These are phyloP conservation scores for Fusarium bulbicola DNA, from an alignment of 2,329 filamentous ascomycete species.

Conservation along the genomic window DNA sequence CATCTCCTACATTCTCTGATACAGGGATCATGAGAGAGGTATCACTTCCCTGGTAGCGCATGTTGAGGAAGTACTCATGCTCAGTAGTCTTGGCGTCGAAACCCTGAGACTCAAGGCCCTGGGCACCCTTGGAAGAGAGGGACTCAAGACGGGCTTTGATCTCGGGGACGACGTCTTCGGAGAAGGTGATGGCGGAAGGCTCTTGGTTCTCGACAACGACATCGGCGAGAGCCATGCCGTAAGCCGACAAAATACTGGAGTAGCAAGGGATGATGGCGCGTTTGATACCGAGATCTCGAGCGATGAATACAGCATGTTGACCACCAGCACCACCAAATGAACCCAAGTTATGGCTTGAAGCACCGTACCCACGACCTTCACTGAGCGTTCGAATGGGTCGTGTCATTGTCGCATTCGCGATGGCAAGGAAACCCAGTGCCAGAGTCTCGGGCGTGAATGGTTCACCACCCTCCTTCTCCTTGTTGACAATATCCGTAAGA, in stretches of 20 bases:
- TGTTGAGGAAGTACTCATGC: slow-evolving; percentile 54
- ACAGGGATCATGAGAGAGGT: slow-evolving; percentile 53
- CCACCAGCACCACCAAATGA: slow-evolving; percentile 51
- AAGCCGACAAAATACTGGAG: slow-evolving; percentile 57
- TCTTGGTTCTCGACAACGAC: slow-evolving; percentile 54
- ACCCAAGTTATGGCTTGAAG: slow-evolving; percentile 39
- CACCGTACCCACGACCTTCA: slow-evolving; percentile 43
- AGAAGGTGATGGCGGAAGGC: slow-evolving; percentile 47
- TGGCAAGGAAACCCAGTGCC: slow-evolving; percentile 77
- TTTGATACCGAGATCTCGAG: slow-evolving; percentile 53
- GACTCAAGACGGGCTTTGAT: slow-evolving; percentile 36
- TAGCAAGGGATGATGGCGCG: slow-evolving; percentile 56
- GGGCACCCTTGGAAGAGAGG: slow-evolving; percentile 33
- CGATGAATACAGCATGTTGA: slow-evolving; percentile 56
- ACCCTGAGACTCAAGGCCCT: slow-evolving; percentile 44
- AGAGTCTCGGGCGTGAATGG: slow-evolving; percentile 36
- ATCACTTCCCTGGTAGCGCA: slow-evolving; percentile 56
- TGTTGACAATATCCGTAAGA: slow-evolving; percentile 46
- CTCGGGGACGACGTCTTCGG: slow-evolving; percentile 19
- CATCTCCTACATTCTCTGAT: slow-evolving; percentile 40
- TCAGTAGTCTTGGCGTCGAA: slow-evolving; percentile 54
- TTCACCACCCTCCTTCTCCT: slow-evolving; percentile 31
- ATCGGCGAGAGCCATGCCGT: slow-evolving; percentile 57
- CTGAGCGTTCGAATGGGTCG: slow-evolving; percentile 65
- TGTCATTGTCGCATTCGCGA: slow-evolving; percentile 79